Evolutionary conservation across 495 filamentous ascomycete genomes (phyloP).

Genomic region (Aspergillus homomorphus): DNA sequence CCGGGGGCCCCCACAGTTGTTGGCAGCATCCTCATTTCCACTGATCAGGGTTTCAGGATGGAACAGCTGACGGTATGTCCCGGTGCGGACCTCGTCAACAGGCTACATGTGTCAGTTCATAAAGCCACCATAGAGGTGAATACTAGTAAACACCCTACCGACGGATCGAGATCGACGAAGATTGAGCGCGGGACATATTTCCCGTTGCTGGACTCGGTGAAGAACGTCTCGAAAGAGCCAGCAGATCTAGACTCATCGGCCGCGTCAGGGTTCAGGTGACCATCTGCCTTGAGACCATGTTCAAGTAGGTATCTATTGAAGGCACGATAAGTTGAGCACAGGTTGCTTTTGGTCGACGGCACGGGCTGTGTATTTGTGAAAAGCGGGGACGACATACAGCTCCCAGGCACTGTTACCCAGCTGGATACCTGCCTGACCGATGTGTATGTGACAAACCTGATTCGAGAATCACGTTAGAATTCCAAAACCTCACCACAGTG

Average conservation of each 20-base stretch:
- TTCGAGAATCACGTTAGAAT: background rate
- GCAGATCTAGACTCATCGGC: conserved; percentile 57
- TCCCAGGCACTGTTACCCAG: conserved; percentile 94
- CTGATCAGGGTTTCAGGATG: conserved; percentile 85
- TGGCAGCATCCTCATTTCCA: conserved; percentile 91
- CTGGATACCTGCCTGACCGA: conserved; percentile 92
- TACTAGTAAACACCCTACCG: conserved; percentile 45
- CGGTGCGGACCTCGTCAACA: conserved; percentile 88
- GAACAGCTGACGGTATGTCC: conserved; percentile 79
- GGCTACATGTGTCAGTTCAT: conserved; percentile 45
- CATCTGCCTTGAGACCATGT: conserved; percentile 80
- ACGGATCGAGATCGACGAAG: conserved; percentile 87
- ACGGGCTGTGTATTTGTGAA: conserved; percentile 11
- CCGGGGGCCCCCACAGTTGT: conserved; percentile 60
- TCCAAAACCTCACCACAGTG: background rate
- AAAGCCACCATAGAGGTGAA: background rate
- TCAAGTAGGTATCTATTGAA: conserved; percentile 76
- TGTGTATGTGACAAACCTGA: conserved; percentile 83
- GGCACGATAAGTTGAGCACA: conserved; percentile 6
- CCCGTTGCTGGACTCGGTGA: conserved; percentile 78
- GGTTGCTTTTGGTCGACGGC: background rate
- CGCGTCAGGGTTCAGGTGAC: conserved; percentile 60
- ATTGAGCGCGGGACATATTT: conserved; percentile 91
- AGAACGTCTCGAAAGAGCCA: conserved; percentile 86
- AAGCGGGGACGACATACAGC: conserved; percentile 67